Evolutionary conservation across 305 asterid species (phyloP), one percentile per base, ranked within the genome.

Genomic region (Lippia alba): DNA sequence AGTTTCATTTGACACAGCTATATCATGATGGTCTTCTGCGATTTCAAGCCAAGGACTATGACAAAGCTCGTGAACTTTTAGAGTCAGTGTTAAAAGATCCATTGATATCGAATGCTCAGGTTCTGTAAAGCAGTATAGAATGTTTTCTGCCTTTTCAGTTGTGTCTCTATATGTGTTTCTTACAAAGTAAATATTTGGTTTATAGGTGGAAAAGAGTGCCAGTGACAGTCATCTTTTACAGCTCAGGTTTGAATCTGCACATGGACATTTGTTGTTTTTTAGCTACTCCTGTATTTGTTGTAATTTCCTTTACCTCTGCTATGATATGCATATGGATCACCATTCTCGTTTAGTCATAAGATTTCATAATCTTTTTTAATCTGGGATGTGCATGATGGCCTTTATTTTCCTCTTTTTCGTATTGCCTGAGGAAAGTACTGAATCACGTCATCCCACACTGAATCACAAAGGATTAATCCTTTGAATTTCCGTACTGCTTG

Each of bases 81-180:
- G 98, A 95, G 81, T 76, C 80, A 8, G 97, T 92, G 71, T 78
- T 95, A 72, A 87, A 85, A 83, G 99, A 95, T 86, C 98, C 99
- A 66, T 59, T 92, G 74, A 79, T 92, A 61, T 78, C 91, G 65
- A 86, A 78, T 83, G 87, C 90, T 69, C 90, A 87, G 97, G 99
- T 95, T 74, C 51, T 64, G 54, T 74, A 76, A 41, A 44, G 34
- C 50, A 19, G 44, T 67, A 46, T 61, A 16, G 77, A 61, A 60
- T 12, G 48, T 18, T 14, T 55, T 76, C 56, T 34, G 30, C n/a
- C 48, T 50, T 78, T 53, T 53, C 64, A 69, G 51, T 19, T 51
- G 64, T 63, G 72, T 68, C 56, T 66, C 66, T 18, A 7, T 59
- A 34, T 10, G 56, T 34, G n/a, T 67, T 67, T 63, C 63, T 53